Base-by-base conservation (phyloP, 2,329 filamentous ascomycete species). In the Trichoderma hamatum region DNA sequence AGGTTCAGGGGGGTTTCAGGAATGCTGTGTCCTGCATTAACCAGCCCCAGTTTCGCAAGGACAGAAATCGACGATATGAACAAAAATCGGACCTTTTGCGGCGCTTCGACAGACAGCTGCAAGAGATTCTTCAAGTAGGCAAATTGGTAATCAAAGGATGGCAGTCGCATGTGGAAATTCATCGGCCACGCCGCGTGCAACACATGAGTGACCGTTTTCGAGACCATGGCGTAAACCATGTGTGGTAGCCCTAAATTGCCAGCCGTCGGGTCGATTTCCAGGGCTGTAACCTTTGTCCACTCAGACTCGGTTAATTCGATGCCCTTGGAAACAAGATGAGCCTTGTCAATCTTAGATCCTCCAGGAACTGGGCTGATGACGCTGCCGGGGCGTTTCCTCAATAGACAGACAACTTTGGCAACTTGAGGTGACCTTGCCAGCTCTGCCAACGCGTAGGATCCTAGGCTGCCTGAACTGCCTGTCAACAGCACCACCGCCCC, bases 21-120 rank as follows among this genome's bases (percentile, higher is more conserved):
- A n/a, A 74, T 72, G 30, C 58, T 30, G 28, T 34, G 30, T 26
- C 70, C 68, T 10, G 63, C 59, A 28, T 34, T 70, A 3, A 16
- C 34, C 9, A 72, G 63, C 10, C 70, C 69, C 26, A 70, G 5
- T 46, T 66, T 66, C n/a, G 70, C 71, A 3, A 75, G 73, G 10
- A 73, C 74, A 9, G 76, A 75, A 46, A 78, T 77, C 1, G 77
- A 78, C 2, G 76, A 78, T 11, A 75, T 66, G 68, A 78, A 78
- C 4, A 77, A 61, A 43, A 78, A 70, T 36, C 74, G 72, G 7
- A 67, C 66, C 70, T 73, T 73, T 36, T 59, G 19, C 54, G 61
- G n/a, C 13, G 63, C 64, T 19, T 56, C 21, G 6, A 59, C 30
- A 7, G 72, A 70, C 2, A 75, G 46, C n/a, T 73, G 60, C 5